phyloP scores from a whole-genome alignment of 1,284 basidiomycete species.

The Golubevia sp. region DNA sequence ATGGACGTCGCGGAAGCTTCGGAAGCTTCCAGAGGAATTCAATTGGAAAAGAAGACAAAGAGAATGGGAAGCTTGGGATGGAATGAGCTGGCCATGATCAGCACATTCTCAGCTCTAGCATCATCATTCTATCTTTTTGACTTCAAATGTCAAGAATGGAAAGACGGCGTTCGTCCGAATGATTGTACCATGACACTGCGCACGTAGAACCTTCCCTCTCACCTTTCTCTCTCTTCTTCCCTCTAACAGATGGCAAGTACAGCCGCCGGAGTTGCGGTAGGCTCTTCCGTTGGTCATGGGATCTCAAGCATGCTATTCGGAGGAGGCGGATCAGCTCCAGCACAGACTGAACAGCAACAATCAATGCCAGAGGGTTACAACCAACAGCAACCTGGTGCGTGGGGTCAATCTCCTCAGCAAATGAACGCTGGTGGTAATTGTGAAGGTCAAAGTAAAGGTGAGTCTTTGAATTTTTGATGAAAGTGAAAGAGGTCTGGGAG shows the following conservation, averaged over 20 bases:
- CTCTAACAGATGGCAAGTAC: conserved; percentile 91
- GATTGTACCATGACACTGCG: not conserved
- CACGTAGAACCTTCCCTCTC: not conserved
- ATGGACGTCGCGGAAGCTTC: not conserved
- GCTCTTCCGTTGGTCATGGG: conserved; percentile 81
- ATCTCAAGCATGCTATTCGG: conserved; percentile 83
- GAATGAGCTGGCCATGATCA: not conserved
- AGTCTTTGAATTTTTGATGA: too few relatives aligned
- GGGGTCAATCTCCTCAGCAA: not conserved
- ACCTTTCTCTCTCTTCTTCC: not conserved
- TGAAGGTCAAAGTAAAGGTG: conserved; percentile 67
- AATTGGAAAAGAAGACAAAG: not conserved
- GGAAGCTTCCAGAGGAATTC: not conserved
- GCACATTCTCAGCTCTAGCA: too few relatives aligned
- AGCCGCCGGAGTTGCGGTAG: conserved; percentile 81
- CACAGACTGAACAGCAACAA: conserved; percentile 65
- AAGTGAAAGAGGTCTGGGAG: too few relatives aligned
- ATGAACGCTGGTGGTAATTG: conserved; percentile 61
- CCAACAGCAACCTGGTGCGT: conserved; percentile 63
- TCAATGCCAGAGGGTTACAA: conserved; percentile 62
- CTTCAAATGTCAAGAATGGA: not conserved
- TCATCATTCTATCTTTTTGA: too few relatives aligned
- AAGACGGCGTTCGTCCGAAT: not conserved
- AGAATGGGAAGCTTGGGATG: not conserved
- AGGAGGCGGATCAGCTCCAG: conserved; percentile 65